Conservation (phyloP, 306 rosid genomes). For the Delonix regia region DNA sequence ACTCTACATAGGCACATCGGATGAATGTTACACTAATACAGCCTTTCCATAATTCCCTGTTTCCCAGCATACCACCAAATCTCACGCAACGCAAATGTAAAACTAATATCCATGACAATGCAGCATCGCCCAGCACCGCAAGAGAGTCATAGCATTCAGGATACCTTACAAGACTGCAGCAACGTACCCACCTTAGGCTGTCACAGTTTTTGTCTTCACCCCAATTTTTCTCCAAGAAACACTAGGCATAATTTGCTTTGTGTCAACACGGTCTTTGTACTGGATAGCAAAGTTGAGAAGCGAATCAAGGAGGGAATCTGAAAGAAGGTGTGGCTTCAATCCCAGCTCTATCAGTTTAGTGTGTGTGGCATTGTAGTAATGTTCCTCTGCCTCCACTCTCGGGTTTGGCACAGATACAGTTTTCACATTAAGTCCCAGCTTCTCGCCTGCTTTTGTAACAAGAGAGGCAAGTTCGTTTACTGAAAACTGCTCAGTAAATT, state of each 20-base stretch:
- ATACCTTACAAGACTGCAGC: not conserved
- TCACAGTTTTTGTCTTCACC: conserved; percentile 69
- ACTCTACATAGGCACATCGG: not conserved
- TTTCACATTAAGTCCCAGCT: conserved; percentile 79
- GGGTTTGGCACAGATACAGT: conserved; percentile 89
- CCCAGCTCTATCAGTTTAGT: conserved; percentile 91
- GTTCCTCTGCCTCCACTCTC: conserved; percentile 96
- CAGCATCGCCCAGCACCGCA: conserved; percentile 32
- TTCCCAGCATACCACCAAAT: conserved; percentile 14
- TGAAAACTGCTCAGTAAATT: conserved; percentile 91
- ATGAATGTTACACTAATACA: not conserved
- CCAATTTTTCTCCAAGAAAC: conserved; percentile 91
- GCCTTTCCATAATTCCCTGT: not conserved
- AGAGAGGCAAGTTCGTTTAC: conserved; percentile 84
- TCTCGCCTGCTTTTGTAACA: conserved; percentile 79
- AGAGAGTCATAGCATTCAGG: conserved; percentile 17
- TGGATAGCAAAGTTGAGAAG: conserved; percentile 77
- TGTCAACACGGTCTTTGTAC: conserved; percentile 84
- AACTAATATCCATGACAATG: conserved; percentile 7
- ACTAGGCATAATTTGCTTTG: conserved; percentile 91
- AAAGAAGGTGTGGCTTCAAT: conserved; percentile 83
- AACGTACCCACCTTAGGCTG: conserved; percentile 41
- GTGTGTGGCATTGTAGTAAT: conserved; percentile 95
- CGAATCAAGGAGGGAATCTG: conserved; percentile 94
- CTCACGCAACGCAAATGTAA: conserved; percentile 2